These are phyloP conservation scores for Pestalotiopsis sp. DNA, from an alignment of 2,329 filamentous ascomycete genomes.

Conservation along the genomic window DNA sequence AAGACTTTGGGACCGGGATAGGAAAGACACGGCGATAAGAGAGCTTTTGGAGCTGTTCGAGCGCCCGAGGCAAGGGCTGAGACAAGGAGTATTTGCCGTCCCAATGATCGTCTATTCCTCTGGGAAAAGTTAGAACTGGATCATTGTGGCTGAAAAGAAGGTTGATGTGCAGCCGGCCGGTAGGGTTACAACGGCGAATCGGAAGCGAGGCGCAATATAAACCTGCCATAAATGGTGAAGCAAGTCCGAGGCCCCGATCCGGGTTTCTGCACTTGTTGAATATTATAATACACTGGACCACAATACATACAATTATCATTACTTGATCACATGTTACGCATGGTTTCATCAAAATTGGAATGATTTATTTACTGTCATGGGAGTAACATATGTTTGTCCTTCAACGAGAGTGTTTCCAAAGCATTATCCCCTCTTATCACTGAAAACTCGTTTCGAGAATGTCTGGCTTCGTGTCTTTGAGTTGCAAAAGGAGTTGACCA, in stretches of 20 bases:
- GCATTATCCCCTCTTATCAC: not conserved
- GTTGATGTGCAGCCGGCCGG: not conserved
- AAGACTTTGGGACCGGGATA: not conserved
- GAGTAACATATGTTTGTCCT: no score
- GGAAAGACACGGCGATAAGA: not conserved
- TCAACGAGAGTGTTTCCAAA: no score
- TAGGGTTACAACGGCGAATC: not conserved
- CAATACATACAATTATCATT: not conserved
- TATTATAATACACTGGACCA: not conserved
- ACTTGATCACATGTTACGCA: not conserved
- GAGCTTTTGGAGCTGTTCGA: not conserved
- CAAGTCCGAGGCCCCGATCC: not conserved
- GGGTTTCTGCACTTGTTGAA: not conserved
- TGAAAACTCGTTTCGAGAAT: constrained; percentile 39
- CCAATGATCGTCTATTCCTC: not conserved
- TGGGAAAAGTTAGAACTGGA: not conserved
- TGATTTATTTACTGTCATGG: no score
- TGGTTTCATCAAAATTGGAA: no score
- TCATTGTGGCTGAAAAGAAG: not conserved
- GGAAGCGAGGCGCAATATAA: not conserved
- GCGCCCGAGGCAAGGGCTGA: not conserved
- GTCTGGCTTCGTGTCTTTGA: constrained; percentile 69
- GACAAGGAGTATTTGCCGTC: not conserved
- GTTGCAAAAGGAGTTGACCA: constrained; percentile 77
- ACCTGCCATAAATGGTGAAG: not conserved